Base-by-base conservation (phyloP, 225 moss, liverwort and hornwort species). In the Bryoerythrophyllum caledonicum region DNA sequence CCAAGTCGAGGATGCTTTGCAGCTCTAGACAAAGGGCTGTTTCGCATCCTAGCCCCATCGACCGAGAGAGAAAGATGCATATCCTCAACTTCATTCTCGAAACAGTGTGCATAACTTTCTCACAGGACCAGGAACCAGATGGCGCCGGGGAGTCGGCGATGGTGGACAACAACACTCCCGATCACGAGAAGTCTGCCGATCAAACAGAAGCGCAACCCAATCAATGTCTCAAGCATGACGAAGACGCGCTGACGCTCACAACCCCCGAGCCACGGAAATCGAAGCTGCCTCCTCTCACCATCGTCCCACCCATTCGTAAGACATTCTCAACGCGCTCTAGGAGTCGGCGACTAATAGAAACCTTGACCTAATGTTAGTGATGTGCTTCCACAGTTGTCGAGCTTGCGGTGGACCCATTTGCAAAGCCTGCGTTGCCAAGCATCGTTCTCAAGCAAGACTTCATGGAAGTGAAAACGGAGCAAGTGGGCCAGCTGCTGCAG, bases 81-180 rank as follows among this genome's bases (percentile, higher is more conserved):
- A 24, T 59, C 32, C 46, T 65, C 23, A 34, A 44, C 10, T 10
- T 61, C 53, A 56, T n/a, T 74, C 17, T 14, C 62, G 70, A 76
- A 61, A 76, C 73, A 37, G 63, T 58, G 65, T 73, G 35, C 59
- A 17, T 57, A 25, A 61, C 63, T 46, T 48, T 73, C 49, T 76
- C 43, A 40, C 84, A 87, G 87, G 82, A 82, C 23, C 54, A 55
- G 60, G 84, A 77, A 68, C 64, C 68, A 74, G 72, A 72, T 49
- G 48, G 48, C 77, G 59, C 54, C 72, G 74, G 75, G 37, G 78
- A 73, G 49, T 74, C 63, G 21, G 67, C 57, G 1, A 30, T 65
- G 71, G 14, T 79, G 73, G 81, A 82, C 64, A 76, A 82, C 64
- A 76, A 73, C 63, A 74, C 74, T 66, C 70, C 74, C n/a, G n/a